Evolutionary conservation across 2,329 filamentous ascomycete genomes (phyloP).

Genomic region (Pleurostoma richardsiae): DNA sequence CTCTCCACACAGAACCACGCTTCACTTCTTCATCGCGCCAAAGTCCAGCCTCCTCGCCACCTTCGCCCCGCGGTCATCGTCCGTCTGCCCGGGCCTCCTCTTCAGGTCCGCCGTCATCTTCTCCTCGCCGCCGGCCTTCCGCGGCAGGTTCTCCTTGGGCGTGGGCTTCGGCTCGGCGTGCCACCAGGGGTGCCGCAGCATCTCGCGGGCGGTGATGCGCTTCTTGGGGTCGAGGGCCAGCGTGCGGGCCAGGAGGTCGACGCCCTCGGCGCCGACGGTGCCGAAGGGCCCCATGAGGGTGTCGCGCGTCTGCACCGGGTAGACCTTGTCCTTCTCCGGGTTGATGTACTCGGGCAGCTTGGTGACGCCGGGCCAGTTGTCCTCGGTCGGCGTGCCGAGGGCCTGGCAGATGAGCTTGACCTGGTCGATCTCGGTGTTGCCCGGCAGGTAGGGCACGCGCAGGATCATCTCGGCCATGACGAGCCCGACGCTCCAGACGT

Average conservation of each 20-base stretch:
- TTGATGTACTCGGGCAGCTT: slow-evolving; percentile 77
- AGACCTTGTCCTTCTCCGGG: slow-evolving; percentile 44
- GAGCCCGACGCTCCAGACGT: slow-evolving; percentile 89
- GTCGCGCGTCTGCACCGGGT: slow-evolving; percentile 59
- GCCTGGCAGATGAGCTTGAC: slow-evolving; percentile 77
- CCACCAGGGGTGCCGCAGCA: slow-evolving; percentile 86
- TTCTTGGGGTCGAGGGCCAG: slow-evolving; percentile 81
- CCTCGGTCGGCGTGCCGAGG: slow-evolving; percentile 86
- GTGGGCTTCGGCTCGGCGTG: slow-evolving; percentile 77
- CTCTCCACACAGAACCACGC: no score
- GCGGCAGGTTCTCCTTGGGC: slow-evolving; percentile 73
- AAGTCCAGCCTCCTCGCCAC: slow-evolving; percentile 83
- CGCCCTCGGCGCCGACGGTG: slow-evolving; percentile 74
- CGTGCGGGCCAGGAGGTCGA: slow-evolving; percentile 84
- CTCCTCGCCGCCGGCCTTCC: slow-evolving; percentile 64
- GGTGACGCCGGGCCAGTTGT: slow-evolving; percentile 90
- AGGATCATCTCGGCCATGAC: slow-evolving; percentile 90
- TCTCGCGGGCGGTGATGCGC: slow-evolving; percentile 69
- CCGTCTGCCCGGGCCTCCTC: slow-evolving; percentile 66
- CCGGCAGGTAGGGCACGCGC: slow-evolving; percentile 76
- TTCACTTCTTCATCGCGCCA: slow-evolving; percentile 37
- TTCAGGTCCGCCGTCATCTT: slow-evolving; percentile 81
- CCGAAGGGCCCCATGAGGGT: slow-evolving; percentile 75
- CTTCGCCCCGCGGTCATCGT: slow-evolving; percentile 64
- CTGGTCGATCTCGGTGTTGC: slow-evolving; percentile 81